These are phyloP conservation scores for Seiridium unicorne DNA, from an alignment of 2,329 filamentous ascomycete species.

Conservation along the genomic window DNA sequence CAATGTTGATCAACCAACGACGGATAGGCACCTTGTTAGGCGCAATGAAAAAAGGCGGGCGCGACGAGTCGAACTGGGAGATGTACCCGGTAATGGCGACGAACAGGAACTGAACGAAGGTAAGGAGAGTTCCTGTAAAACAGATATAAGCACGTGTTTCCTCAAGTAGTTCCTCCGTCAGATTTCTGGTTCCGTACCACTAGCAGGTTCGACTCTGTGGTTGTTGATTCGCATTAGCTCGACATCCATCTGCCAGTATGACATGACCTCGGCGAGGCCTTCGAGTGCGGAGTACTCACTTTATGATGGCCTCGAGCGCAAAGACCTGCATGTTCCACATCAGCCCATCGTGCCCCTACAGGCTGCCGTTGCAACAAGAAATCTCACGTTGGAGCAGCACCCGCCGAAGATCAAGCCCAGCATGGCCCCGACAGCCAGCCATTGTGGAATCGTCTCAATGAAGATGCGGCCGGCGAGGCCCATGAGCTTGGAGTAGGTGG, in stretches of 20 bases:
- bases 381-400: slow-evolving; percentile 83
- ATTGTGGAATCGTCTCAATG: slow-evolving; percentile 59
- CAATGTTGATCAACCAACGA: slow-evolving; percentile 85
- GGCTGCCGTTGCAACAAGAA: background rate
- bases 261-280: background rate
- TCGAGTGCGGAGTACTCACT: slow-evolving; percentile 54
- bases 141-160: slow-evolving; percentile 8
- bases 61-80: slow-evolving; percentile 67
- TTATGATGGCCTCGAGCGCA: slow-evolving; percentile 90
- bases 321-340: slow-evolving; percentile 67
- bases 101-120: slow-evolving; percentile 85
- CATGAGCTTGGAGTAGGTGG: slow-evolving; percentile 48
- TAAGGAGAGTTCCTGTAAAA: slow-evolving; percentile 74
- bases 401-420: slow-evolving; percentile 89
- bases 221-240: slow-evolving; percentile 8
- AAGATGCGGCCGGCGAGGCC: slow-evolving; percentile 51
- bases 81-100: slow-evolving; percentile 77
- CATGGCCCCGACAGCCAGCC: slow-evolving; percentile 66
- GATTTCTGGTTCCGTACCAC: slow-evolving; percentile 54
- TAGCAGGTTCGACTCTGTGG: slow-evolving; percentile 74
- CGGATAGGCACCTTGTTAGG: slow-evolving; percentile 77
- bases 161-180: slow-evolving; percentile 4
- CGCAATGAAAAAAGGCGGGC: slow-evolving; percentile 70
- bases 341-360: slow-evolving; percentile 12
- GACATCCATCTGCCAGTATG: slow-evolving; percentile 7